Percentiles rank a stretch among this genome's conserved stretches.
phyloP scores from a whole-genome alignment of 306 rosid species.

The Glycine soja region DNA sequence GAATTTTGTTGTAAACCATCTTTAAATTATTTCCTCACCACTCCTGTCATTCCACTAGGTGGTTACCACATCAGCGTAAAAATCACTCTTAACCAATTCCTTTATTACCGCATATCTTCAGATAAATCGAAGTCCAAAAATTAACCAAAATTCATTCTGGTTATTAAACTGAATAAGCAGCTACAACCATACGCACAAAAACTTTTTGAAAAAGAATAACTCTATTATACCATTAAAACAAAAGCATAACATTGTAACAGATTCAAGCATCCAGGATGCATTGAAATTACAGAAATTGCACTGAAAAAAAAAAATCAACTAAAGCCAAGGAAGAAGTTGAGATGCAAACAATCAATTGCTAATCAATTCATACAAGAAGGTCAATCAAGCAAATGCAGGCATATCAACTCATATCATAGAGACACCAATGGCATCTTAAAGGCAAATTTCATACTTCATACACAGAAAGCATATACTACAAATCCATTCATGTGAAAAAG shows the following conservation, averaged over 20 bases:
- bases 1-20: not conserved
- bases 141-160: not conserved
- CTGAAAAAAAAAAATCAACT: not conserved
- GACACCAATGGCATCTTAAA: not conserved
- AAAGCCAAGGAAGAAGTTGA: not conserved
- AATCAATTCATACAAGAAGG: not conserved
- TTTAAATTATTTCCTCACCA: not conserved
- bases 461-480: not conserved
- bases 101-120: not conserved
- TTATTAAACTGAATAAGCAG: not conserved
- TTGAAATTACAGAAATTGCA: not conserved
- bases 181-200: not conserved
- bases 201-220: not conserved
- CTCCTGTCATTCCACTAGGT: not conserved
- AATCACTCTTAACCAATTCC: not conserved
- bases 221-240: not conserved
- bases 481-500: slow-evolving; percentile 9
- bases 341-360: not conserved
- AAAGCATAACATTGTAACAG: not conserved
- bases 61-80: not conserved
- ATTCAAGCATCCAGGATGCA: not conserved
- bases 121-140: not conserved
- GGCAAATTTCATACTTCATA: not conserved
- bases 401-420: not conserved
- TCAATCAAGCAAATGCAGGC: not conserved